Percentiles rank a stretch among this genome's conserved stretches.
These are phyloP conservation scores for Aureobasidium subglaciale DNA, from an alignment of 2,329 filamentous ascomycete genomes.

Conservation along the genomic window DNA sequence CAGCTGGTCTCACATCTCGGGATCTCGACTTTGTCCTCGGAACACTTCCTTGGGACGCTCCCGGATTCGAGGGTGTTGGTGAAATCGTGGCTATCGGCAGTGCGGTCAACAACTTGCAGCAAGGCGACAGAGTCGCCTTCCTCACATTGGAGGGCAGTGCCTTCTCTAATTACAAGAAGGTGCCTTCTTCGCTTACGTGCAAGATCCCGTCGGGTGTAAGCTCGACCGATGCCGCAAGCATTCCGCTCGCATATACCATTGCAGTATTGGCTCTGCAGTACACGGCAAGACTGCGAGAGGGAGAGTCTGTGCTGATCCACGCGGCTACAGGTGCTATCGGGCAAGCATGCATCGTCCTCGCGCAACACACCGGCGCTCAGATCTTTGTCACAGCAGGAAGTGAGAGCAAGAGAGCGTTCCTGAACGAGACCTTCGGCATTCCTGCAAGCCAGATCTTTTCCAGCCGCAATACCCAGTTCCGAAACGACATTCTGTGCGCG, in stretches of 20 bases:
- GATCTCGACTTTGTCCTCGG: background rate
- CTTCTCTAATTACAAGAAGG: background rate
- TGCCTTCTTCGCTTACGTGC: background rate
- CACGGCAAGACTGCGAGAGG: constrained; percentile 25
- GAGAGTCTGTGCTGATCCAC: constrained; percentile 31
- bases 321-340: constrained; percentile 28
- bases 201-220: background rate
- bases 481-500: constrained; percentile 20
- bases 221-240: background rate
- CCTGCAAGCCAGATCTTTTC: constrained; percentile 28
- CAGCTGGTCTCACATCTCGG: background rate
- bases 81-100: background rate
- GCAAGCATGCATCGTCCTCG: constrained; percentile 26
- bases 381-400: constrained; percentile 27
- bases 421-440: constrained; percentile 25
- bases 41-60: background rate
- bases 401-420: constrained; percentile 23
- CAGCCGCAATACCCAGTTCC: constrained; percentile 25
- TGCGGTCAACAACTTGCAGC: background rate
- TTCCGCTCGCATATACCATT: background rate
- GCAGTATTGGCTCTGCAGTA: background rate
- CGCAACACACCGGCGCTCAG: constrained; percentile 23
- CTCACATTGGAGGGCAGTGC: background rate
- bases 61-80: background rate
- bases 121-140: background rate